Base-by-base conservation (phyloP, 805 yeast species). In the Lipomyces sp. region DNA sequence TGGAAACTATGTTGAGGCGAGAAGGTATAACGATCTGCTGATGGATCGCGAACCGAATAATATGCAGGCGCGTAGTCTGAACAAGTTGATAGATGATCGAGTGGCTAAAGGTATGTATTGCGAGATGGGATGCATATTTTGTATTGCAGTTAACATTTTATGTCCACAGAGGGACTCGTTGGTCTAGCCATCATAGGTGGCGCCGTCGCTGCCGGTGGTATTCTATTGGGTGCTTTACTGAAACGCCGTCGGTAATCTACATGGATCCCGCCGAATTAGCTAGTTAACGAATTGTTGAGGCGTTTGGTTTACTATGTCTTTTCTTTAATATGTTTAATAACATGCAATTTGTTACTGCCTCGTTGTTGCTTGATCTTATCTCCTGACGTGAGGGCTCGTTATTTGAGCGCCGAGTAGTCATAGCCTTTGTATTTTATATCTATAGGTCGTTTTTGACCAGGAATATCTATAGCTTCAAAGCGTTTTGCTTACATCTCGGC, bases 151-250 rank as follows among this genome's bases (percentile, higher is more conserved):
- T 51, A 51, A 29, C 54, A 30, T 32, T 58, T 34, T 32, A 34
- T 53, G 45, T 48, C 8, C 24, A n/a, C 56, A 71, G 97, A 96
- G 75, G 97, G 98, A 0, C 80, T 94, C 64, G 85, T 92, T 65
- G 98, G 98, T 0, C 80, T 94, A 62, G 97, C 97, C 0, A 82
- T 95, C 34, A 88, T 92, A 0, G 90, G 96, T 33, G 97, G 97
- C 24, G 86, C 87, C 2, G 81, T 94, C 57, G 97, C 97, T 0
- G 83, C 90, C 2, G 95, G 94, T 4, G 90, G 93, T 0, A 93
- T 93, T 0, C 79, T 79, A 10, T 71, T 80, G 24, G 80, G 80
- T 2, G 69, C 78, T 13, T 69, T 79, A 57, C 39, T 51, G 60
- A 59, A 53, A 11, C 62, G 62, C 7, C 62, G 51, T 10, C 60